A percentile compares a stretch with the other conserved stretches of the same genome.
phyloP scores from a whole-genome alignment of 345 rosid genomes.

The Eucalyptus cloeziana region DNA sequence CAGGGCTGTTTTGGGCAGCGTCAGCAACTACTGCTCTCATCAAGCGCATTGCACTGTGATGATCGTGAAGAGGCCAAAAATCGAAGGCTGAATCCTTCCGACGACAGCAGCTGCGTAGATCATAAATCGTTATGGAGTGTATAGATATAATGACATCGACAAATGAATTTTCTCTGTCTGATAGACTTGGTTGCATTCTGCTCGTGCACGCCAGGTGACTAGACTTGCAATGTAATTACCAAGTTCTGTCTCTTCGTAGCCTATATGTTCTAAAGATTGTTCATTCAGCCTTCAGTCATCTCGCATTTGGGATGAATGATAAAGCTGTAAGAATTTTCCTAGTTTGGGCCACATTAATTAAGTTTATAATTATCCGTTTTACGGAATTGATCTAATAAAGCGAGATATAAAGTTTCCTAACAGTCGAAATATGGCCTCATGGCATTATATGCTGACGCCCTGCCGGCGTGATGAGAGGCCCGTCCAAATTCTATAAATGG shows the following conservation, averaged over 20 bases:
- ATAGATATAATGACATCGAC: neutral
- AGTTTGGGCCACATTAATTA: no score
- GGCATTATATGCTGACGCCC: no score
- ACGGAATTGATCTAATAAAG: no score
- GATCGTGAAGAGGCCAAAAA: conserved; percentile 75
- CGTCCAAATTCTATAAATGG: no score
- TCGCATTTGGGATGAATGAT: neutral
- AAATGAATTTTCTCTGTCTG: neutral
- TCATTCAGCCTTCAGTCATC: neutral
- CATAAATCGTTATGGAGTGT: neutral
- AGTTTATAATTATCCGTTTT: no score
- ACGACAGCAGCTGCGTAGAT: neutral
- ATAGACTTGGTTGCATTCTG: neutral
- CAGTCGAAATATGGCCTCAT: no score
- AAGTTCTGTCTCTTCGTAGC: neutral
- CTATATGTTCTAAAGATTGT: neutral
- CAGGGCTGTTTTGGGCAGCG: conserved; percentile 91
- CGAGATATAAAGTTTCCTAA: no score
- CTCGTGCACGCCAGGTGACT: neutral
- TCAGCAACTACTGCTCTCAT: conserved; percentile 86
- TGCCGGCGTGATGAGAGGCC: no score
- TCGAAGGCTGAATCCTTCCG: neutral
- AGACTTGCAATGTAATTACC: neutral
- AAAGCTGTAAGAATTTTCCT: no score
- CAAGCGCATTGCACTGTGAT: conserved; percentile 84